phyloP scores from a whole-genome alignment of 306 rosid genomes.

The Vachellia collinsii region DNA sequence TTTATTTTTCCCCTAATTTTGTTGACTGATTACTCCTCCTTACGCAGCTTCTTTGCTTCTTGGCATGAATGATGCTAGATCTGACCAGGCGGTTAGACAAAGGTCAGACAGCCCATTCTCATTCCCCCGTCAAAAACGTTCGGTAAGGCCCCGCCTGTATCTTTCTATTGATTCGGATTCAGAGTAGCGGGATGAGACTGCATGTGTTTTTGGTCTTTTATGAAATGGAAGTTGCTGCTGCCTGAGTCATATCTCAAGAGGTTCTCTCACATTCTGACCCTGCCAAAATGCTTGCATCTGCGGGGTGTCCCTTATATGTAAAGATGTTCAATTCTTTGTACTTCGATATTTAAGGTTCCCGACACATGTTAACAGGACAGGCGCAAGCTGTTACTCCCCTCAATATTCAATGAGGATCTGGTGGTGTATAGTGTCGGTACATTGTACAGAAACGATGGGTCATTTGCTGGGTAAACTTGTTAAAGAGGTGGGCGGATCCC shows the following conservation, averaged over 20 bases:
- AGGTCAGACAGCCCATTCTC: conserved; percentile 92
- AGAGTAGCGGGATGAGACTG: conserved; percentile 58
- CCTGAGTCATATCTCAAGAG: conserved; percentile 42
- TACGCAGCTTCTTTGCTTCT: conserved; percentile 86
- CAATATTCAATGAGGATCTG: conserved; percentile 38
- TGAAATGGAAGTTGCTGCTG: conserved; percentile 36
- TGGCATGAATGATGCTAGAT: conserved; percentile 74
- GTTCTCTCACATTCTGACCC: conserved; percentile 32
- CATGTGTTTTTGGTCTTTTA: conserved; percentile 46
- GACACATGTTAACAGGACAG: conserved; percentile 39
- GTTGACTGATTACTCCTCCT: conserved; percentile 46
- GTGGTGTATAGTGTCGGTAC: conserved; percentile 43
- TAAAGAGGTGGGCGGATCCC: conserved; percentile 43
- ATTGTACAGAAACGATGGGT: conserved; percentile 50
- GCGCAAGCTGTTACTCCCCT: conserved; percentile 36
- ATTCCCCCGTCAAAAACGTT: conserved; percentile 97
- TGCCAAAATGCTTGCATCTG: conserved; percentile 40
- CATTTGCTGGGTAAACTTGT: conserved; percentile 45
- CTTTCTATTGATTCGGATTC: conserved; percentile 91
- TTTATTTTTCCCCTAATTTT: background rate
- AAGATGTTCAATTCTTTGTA: conserved; percentile 37
- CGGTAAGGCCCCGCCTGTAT: conserved; percentile 71
- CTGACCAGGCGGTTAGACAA: conserved; percentile 69
- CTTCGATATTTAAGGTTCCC: conserved; percentile 40
- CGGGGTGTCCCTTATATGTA: conserved; percentile 29